phyloP scores from a whole-genome alignment of 2,329 filamentous ascomycete species.

The Fusarium sp. region DNA sequence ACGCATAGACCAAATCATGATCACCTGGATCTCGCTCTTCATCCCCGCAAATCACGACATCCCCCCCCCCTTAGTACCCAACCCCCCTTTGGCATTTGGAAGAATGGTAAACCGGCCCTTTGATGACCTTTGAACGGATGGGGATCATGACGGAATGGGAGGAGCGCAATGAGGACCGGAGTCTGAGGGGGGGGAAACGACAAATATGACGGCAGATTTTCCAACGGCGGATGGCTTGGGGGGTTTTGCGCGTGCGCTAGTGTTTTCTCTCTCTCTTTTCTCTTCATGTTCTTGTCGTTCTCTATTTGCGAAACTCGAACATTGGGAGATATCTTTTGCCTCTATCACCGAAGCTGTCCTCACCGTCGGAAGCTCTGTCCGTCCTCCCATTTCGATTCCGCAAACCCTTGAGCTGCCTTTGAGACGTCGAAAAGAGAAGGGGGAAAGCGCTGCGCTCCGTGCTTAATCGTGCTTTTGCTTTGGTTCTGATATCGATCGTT shows the following conservation, averaged over 20 bases:
- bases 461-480: slow-evolving; percentile 15
- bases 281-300: slow-evolving; percentile 7
- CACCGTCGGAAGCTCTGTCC: background rate
- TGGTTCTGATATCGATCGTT: slow-evolving; percentile 34
- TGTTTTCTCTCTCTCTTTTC: slow-evolving; percentile 35
- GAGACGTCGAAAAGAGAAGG: background rate
- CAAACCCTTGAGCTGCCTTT: slow-evolving; percentile 2
- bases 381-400: background rate
- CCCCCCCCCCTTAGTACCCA: slow-evolving; percentile 3
- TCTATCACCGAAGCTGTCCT: background rate
- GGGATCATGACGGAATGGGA: slow-evolving; percentile 10
- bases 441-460: background rate
- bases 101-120: slow-evolving; percentile 16
- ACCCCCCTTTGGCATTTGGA: slow-evolving; percentile 34
- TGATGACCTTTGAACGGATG: slow-evolving; percentile 12
- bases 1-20: slow-evolving; percentile 53
- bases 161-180: slow-evolving; percentile 26
- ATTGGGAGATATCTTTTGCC: slow-evolving; percentile 17
- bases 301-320: slow-evolving; percentile 9
- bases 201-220: slow-evolving; percentile 32
- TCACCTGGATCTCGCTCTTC: slow-evolving; percentile 48
- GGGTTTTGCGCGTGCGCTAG: slow-evolving; percentile 34
- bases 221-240: slow-evolving; percentile 20
- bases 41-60: slow-evolving; percentile 29
- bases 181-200: slow-evolving; percentile 9